Evolutionary conservation across 2,329 filamentous ascomycete genomes (phyloP).

Genomic region (Endocalyx cinctus): DNA sequence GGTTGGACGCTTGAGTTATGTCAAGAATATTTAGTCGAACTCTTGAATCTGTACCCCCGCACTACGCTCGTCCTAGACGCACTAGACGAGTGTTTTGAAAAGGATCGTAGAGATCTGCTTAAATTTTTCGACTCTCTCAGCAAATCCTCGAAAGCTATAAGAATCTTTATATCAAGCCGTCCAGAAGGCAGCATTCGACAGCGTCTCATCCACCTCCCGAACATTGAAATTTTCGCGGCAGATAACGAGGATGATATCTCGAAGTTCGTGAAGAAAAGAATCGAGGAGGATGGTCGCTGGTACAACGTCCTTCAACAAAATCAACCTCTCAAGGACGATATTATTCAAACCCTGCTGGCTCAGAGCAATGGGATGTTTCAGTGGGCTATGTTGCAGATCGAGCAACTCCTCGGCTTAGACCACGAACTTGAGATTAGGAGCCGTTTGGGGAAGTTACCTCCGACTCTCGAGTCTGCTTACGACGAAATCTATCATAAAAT

Average conservation of each 20-base stretch:
- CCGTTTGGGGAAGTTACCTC: conserved; percentile 6
- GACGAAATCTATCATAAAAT: conserved; percentile 5
- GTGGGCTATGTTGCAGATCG: conserved; percentile 7
- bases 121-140: conserved; percentile 6
- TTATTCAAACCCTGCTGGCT: conserved; percentile 1
- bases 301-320: not conserved
- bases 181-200: conserved; percentile 8
- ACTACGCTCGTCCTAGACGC: conserved; percentile 5
- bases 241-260: conserved; percentile 7
- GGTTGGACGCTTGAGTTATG: conserved; percentile 7
- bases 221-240: conserved; percentile 8
- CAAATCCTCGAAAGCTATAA: conserved; percentile 4
- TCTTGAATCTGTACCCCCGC: conserved; percentile 4
- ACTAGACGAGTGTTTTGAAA: conserved; percentile 4
- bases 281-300: conserved; percentile 7
- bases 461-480: conserved; percentile 6
- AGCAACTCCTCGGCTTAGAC: conserved; percentile 5
- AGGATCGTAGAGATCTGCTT: conserved; percentile 2
- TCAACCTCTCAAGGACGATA: conserved; percentile 3
- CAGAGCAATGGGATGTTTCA: conserved; percentile 10
- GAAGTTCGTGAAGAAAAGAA: conserved; percentile 5
- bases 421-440: conserved; percentile 2
- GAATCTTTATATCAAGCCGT: conserved; percentile 8
- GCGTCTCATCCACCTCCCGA: conserved; percentile 3
- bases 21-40: conserved; percentile 3